Conservation (phyloP, 768 basidiomycete species). For the Lactifluus pinguis region DNA sequence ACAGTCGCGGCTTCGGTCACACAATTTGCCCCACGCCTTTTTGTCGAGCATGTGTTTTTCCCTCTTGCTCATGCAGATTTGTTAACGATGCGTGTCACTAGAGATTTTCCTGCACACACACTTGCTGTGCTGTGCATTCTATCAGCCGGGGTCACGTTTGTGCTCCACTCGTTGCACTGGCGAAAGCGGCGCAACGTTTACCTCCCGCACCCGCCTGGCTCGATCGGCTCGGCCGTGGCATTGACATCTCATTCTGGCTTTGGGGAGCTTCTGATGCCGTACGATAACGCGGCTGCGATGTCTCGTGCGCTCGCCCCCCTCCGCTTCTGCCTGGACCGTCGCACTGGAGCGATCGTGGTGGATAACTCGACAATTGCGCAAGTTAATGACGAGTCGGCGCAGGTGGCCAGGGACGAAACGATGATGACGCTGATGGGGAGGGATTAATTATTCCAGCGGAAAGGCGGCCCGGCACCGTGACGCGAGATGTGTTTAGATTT, state of each 20-base stretch:
- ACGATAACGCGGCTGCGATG: neutral
- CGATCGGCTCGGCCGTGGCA: slow-evolving; percentile 7
- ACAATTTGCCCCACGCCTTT: slow-evolving; percentile 39
- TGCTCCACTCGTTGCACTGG: slow-evolving; percentile 38
- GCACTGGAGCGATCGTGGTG: slow-evolving; percentile 18
- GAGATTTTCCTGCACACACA: neutral
- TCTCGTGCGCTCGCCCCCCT: slow-evolving; percentile 4
- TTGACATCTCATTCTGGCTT: slow-evolving; percentile 19
- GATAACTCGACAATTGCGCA: slow-evolving; percentile 6
- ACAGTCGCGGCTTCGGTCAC: slow-evolving; percentile 34
- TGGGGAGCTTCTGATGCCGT: slow-evolving; percentile 14
- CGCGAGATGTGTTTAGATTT: too few relatives aligned
- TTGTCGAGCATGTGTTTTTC: slow-evolving; percentile 44
- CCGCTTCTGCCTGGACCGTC: slow-evolving; percentile 17
- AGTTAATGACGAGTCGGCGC: neutral
- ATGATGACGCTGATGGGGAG: slow-evolving; percentile 14
- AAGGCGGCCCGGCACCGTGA: too few relatives aligned
- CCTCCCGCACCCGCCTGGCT: slow-evolving; percentile 12
- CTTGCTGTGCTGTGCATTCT: slow-evolving; percentile 40
- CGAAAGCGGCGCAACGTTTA: slow-evolving; percentile 6
- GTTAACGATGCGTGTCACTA: neutral
- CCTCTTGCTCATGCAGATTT: neutral
- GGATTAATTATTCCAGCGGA: too few relatives aligned
- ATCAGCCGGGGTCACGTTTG: slow-evolving; percentile 39
- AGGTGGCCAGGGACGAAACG: slow-evolving; percentile 2